Conservation (phyloP, 768 basidiomycete species). For the Fomitopsis pulvina region DNA sequence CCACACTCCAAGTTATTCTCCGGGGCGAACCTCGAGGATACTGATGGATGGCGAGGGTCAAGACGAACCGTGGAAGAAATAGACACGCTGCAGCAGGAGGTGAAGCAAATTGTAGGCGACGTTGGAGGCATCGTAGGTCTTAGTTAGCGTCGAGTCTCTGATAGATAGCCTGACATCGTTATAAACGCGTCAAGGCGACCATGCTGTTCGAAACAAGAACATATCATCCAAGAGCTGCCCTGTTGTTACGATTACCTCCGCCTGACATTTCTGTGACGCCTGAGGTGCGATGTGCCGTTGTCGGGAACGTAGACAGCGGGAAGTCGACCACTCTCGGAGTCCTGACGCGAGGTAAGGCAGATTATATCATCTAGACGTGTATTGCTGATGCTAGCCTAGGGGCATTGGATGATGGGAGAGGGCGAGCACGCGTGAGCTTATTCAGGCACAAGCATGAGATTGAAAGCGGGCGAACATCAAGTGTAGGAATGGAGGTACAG, state of each 20-base stretch:
- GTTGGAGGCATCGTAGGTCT: slow-evolving; percentile 67
- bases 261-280: slow-evolving; percentile 71
- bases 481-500: slow-evolving; percentile 91
- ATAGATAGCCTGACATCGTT: too few relatives aligned
- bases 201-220: slow-evolving; percentile 42
- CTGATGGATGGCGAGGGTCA: slow-evolving; percentile 49
- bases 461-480: slow-evolving; percentile 91
- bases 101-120: slow-evolving; percentile 57
- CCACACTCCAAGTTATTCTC: slow-evolving; percentile 48
- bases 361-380: slow-evolving; percentile 14
- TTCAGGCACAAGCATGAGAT: slow-evolving; percentile 98
- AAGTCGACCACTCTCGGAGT: slow-evolving; percentile 95
- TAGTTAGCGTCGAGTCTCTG: too few relatives aligned
- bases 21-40: slow-evolving; percentile 39
- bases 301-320: slow-evolving; percentile 92
- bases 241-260: slow-evolving; percentile 71
- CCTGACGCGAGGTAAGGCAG: slow-evolving; percentile 71
- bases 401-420: slow-evolving; percentile 74
- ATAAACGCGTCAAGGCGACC: too few relatives aligned
- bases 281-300: slow-evolving; percentile 92
- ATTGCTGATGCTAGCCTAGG: slow-evolving; percentile 32
- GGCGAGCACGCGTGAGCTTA: slow-evolving; percentile 76
- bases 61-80: slow-evolving; percentile 47
- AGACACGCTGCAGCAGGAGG: slow-evolving; percentile 33
- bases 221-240: slow-evolving; percentile 46